Conservation (phyloP, 345 rosid genomes). For the Populus deltoides region DNA sequence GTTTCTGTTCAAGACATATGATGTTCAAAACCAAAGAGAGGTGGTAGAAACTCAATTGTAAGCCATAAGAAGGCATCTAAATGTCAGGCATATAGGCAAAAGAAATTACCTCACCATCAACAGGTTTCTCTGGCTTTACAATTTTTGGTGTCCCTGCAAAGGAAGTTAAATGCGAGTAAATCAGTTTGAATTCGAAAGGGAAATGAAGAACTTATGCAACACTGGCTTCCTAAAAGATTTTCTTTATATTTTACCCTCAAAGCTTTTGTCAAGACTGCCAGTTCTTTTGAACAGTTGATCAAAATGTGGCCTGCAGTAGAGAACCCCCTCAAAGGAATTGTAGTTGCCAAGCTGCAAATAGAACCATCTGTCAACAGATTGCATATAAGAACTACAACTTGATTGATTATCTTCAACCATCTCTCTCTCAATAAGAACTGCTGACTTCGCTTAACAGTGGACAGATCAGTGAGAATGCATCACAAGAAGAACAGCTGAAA, state of each 20-base stretch:
- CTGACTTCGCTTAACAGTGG: background rate
- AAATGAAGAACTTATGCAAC: background rate
- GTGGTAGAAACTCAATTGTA: background rate
- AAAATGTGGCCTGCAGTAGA: constrained; percentile 95
- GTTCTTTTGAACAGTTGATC: constrained; percentile 96
- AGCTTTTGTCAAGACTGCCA: constrained; percentile 96
- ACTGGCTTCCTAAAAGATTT: background rate
- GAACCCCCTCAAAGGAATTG: constrained; percentile 97
- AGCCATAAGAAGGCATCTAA: background rate
- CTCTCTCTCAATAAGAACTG: background rate
- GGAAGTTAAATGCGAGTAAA: constrained; percentile 15
- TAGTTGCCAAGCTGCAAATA: constrained; percentile 83
- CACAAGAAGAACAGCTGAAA: background rate
- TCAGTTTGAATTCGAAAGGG: constrained; percentile 8
- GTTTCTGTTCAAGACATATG: constrained; percentile 50
- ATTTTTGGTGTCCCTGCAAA: constrained; percentile 82
- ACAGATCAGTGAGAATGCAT: background rate
- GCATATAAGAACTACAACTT: background rate
- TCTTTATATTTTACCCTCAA: constrained; percentile 56
- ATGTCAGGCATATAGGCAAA: background rate
- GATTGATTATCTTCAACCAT: background rate
- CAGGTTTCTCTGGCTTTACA: constrained; percentile 67
- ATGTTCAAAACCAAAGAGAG: background rate
- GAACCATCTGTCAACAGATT: constrained; percentile 11
- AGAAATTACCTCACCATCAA: constrained; percentile 69